phyloP scores from a whole-genome alignment of 2,329 filamentous ascomycete genomes.

The Aspergillus sp. region DNA sequence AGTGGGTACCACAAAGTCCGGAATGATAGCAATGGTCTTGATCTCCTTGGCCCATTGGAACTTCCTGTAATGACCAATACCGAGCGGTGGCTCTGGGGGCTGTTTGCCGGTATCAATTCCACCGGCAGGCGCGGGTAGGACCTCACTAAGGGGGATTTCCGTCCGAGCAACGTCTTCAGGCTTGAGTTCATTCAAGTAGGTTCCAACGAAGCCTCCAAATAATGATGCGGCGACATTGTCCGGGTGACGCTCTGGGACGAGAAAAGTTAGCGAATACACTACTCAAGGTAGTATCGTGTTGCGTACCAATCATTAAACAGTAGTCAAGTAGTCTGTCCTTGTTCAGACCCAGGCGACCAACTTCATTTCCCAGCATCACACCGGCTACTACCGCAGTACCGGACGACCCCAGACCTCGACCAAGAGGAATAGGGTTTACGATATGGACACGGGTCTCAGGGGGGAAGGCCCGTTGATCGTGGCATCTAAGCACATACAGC shows the following conservation, averaged over 20 bases:
- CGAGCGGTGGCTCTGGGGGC: slow-evolving; percentile 80
- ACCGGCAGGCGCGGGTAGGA: slow-evolving; percentile 81
- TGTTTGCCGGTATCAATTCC: slow-evolving; percentile 81
- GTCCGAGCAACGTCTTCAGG: slow-evolving; percentile 82
- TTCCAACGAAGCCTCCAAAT: slow-evolving; percentile 94
- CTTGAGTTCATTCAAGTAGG: slow-evolving; percentile 86
- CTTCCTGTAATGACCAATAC: slow-evolving; percentile 94
- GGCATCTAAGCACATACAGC: slow-evolving; percentile 88
- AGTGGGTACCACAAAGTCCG: slow-evolving; percentile 92
- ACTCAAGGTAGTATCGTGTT: slow-evolving; percentile 8
- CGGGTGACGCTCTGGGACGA: slow-evolving; percentile 61
- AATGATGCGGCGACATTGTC: slow-evolving; percentile 93
- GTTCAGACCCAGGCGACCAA: slow-evolving; percentile 69
- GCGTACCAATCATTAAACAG: slow-evolving; percentile 85
- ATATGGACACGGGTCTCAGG: slow-evolving; percentile 85
- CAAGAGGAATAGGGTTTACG: slow-evolving; percentile 89
- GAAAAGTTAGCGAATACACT: slow-evolving; percentile 1
- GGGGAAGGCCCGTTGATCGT: slow-evolving; percentile 79
- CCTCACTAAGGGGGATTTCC: slow-evolving; percentile 91
- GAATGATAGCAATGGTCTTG: slow-evolving; percentile 94
- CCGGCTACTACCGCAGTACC: slow-evolving; percentile 93
- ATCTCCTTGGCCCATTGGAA: slow-evolving; percentile 92
- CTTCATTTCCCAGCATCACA: slow-evolving; percentile 85
- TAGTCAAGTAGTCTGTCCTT: slow-evolving; percentile 87
- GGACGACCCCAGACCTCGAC: slow-evolving; percentile 87